A percentile compares a stretch with the other conserved stretches of the same genome.
These are phyloP conservation scores for Parasarocladium wereldwijsianum DNA, from an alignment of 2,329 filamentous ascomycete species.

Conservation along the genomic window DNA sequence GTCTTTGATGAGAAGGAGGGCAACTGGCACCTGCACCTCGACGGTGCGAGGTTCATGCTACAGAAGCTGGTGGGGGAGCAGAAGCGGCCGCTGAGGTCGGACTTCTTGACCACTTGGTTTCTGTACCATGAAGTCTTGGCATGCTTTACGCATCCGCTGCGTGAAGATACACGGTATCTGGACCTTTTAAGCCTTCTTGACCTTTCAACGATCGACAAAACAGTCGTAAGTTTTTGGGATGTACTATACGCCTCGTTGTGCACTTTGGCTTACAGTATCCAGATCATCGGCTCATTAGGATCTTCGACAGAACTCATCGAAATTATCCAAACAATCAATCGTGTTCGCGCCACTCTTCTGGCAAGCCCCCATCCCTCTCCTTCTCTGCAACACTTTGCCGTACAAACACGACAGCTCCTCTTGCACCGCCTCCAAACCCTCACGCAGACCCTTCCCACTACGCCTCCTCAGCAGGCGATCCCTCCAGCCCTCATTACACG, in stretches of 20 bases:
- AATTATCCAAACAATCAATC: slow-evolving; percentile 27
- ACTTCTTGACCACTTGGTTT: slow-evolving; percentile 30
- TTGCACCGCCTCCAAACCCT: slow-evolving; percentile 6
- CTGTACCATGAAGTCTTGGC: slow-evolving; percentile 31
- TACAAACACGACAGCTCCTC: slow-evolving; percentile 8
- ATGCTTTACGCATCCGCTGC: slow-evolving; percentile 22
- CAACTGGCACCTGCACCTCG: slow-evolving; percentile 28
- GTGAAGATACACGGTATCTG: slow-evolving; percentile 3
- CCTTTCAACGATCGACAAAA: background rate
- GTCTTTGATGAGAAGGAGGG: slow-evolving; percentile 33
- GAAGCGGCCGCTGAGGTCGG: slow-evolving; percentile 11
- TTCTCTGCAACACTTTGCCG: slow-evolving; percentile 6
- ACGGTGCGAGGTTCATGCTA: slow-evolving; percentile 25
- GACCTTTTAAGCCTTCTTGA: slow-evolving; percentile 1
- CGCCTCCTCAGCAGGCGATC: slow-evolving; percentile 6
- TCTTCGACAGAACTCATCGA: slow-evolving; percentile 30
- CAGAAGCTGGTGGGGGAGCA: slow-evolving; percentile 12
- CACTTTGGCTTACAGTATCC: background rate
- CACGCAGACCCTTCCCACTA: slow-evolving; percentile 6
- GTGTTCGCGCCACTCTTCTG: slow-evolving; percentile 11
- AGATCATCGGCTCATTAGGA: slow-evolving; percentile 31
- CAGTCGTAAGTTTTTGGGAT: background rate
- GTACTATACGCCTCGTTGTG: background rate
- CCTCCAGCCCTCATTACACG: slow-evolving; percentile 14
- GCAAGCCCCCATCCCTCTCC: background rate